Evolutionary conservation across 306 rosid genomes (phyloP).

Genomic region (Fragaria iinumae): DNA sequence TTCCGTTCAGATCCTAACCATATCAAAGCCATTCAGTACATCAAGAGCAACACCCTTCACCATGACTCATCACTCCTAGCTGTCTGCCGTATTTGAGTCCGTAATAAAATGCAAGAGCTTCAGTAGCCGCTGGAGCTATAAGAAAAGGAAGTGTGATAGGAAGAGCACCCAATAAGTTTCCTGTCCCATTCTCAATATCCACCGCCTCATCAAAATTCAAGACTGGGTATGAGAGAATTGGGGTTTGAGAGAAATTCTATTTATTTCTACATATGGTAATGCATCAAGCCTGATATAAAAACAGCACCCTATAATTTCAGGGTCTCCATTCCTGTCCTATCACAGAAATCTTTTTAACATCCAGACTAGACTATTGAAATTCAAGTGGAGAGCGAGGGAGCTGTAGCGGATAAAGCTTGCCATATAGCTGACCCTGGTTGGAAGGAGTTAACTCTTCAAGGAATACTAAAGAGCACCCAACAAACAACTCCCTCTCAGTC

Average conservation of each 20-base stretch:
- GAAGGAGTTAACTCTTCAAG: slow-evolving; percentile 5
- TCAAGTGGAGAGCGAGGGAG: not conserved
- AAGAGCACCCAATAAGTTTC: no score
- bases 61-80: no score
- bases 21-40: no score
- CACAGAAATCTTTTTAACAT: slow-evolving; percentile 10
- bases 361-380: slow-evolving; percentile 12
- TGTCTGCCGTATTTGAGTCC: no score
- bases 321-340: slow-evolving; percentile 14
- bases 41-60: no score
- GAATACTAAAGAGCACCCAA: not conserved
- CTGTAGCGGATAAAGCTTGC: not conserved
- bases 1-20: no score
- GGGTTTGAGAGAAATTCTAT: not conserved
- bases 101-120: no score
- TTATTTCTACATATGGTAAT: slow-evolving; percentile 9
- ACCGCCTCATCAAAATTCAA: no score
- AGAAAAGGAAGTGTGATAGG: no score
- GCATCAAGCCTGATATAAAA: slow-evolving; percentile 14
- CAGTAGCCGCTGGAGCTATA: no score
- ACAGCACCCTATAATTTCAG: slow-evolving; percentile 9
- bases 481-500: not conserved
- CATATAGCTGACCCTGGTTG: slow-evolving; percentile 4
- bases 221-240: no score
- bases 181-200: no score